These are phyloP conservation scores for Paraleonurus japonicus DNA, from an alignment of 257 asterid genomes.

Conservation along the genomic window DNA sequence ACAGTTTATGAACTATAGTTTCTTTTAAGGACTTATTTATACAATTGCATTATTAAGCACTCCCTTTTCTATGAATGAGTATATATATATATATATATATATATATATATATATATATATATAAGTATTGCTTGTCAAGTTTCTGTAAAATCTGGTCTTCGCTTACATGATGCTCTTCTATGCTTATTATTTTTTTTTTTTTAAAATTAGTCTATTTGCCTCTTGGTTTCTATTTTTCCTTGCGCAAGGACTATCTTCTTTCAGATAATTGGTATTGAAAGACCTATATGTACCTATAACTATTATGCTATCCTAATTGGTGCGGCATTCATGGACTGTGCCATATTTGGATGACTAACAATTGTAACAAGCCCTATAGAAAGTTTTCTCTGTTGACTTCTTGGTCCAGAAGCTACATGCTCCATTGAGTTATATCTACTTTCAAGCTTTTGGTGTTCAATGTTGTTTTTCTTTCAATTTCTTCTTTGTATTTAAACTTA, in stretches of 20 bases:
- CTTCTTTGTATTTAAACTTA: background rate
- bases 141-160: background rate
- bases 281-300: no score
- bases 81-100: background rate
- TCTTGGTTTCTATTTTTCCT: background rate
- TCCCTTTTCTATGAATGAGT: background rate
- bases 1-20: background rate
- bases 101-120: background rate
- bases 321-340: background rate
- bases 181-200: background rate
- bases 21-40: background rate
- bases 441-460: background rate
- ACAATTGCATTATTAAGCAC: background rate
- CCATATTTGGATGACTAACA: conserved; percentile 12
- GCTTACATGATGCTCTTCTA: background rate
- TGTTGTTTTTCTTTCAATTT: background rate
- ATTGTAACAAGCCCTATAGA: background rate
- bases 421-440: background rate
- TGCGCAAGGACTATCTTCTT: background rate
- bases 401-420: conserved; percentile 1
- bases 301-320: background rate
- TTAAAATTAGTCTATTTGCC: background rate
- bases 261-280: background rate
- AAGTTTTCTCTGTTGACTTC: background rate
- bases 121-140: background rate